Base-by-base conservation (phyloP, 2,329 filamentous ascomycete species). In the Trichoderma asperellum region DNA sequence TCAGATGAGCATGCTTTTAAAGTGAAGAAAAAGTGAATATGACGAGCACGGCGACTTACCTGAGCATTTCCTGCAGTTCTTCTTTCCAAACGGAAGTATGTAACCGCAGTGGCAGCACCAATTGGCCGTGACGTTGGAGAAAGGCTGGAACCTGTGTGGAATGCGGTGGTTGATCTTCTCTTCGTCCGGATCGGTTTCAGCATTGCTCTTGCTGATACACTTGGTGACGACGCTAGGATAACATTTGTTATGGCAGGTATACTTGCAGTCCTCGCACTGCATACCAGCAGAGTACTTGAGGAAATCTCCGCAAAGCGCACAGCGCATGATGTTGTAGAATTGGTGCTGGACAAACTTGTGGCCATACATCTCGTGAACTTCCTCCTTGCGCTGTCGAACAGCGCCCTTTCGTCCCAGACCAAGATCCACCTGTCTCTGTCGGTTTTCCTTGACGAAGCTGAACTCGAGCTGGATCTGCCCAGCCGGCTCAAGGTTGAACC, bases 291-390 rank as follows among this genome's bases (percentile, higher is more conserved):
- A 96, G 79, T 98, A 98, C 79, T 98, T 99, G 82, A 99, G 91
- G 77, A 99, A 98, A 74, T 99, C 96, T 70, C 94, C 96, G 79
- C 96, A 99, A 43, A 98, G 89, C 16, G 96, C 96, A 81, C 96
- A 99, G 72, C 96, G 95, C 96, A 99, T 99, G 78, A 99, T 97
- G 86, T 98, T 99, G 89, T 98, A 99, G 81, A 99, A 99, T 80
- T 97, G 96, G 79, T 97, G 94, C 77, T 96, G 92, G 68, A 98
- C 91, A 78, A 99, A 99, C 83, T 98, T 99, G 89, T 99, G 96
- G 60, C 96, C 96, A 79, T 97, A 97, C 85, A 97, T 97, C 83
- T 99, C 96, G 82, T 97, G 93, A 5, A 99, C 91, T 77, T 98
- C 94, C 81, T 99, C 96, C 84, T 99, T 99, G 77, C 93, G 93